Percentiles rank a stretch among this genome's conserved stretches.
Conservation (phyloP, 495 filamentous ascomycete genomes). For the Xylaria acuta region DNA sequence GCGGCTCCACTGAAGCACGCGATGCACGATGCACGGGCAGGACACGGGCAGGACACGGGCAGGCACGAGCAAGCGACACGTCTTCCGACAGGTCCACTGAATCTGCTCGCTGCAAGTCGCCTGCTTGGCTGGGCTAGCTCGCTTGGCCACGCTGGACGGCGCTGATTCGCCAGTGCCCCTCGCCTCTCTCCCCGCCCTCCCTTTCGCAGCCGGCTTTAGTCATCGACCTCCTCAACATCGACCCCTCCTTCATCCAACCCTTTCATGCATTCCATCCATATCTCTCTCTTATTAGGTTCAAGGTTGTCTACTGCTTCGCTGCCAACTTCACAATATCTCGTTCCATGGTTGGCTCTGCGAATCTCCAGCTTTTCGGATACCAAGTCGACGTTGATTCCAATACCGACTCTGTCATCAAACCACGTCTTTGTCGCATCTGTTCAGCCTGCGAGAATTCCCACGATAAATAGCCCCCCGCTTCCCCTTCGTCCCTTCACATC, state of each 20-base stretch:
- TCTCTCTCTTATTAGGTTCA: too few species aligned
- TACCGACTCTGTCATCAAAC: neutral
- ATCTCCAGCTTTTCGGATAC: neutral
- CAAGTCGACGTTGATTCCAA: neutral
- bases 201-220: neutral
- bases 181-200: neutral
- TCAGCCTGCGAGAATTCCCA: neutral
- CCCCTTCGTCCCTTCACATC: neutral
- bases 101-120: neutral
- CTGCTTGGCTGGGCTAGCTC: neutral
- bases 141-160: neutral
- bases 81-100: slow-evolving; percentile 21
- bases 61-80: slow-evolving; percentile 21
- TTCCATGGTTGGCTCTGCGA: neutral
- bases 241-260: neutral
- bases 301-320: neutral
- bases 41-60: too few species aligned
- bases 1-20: slow-evolving; percentile 8
- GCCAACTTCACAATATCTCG: neutral
- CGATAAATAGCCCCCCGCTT: neutral
- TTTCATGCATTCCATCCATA: neutral
- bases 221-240: slow-evolving; percentile 5
- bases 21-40: neutral
- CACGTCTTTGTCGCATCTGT: neutral
- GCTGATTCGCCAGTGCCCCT: slow-evolving; percentile 9